phyloP scores from a whole-genome alignment of 2,329 filamentous ascomycete species.

The Shiraia bambusicola region DNA sequence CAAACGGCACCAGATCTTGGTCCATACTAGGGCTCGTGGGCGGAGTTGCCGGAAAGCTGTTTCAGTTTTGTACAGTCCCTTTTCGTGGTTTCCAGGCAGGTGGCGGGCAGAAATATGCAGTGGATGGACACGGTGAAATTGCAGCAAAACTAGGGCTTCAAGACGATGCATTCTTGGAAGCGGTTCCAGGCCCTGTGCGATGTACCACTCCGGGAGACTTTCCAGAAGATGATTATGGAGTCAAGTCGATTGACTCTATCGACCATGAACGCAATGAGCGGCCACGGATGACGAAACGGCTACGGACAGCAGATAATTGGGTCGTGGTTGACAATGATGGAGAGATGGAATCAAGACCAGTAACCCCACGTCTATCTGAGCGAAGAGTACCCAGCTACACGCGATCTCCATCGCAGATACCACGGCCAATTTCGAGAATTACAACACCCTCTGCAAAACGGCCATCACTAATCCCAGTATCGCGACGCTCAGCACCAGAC shows the following conservation, averaged over 20 bases:
- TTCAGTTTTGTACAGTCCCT: constrained; percentile 75
- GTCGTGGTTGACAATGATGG: constrained; percentile 50
- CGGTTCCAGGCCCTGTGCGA: constrained; percentile 21
- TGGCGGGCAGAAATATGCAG: constrained; percentile 70
- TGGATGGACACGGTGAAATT: constrained; percentile 46
- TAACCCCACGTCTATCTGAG: constrained; percentile 42
- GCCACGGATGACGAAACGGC: constrained; percentile 49
- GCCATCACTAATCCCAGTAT: constrained; percentile 48
- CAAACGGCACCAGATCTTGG: constrained; percentile 30
- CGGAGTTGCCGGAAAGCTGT: constrained; percentile 73
- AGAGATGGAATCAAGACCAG: constrained; percentile 58
- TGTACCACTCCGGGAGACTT: constrained; percentile 57
- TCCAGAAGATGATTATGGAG: constrained; percentile 52
- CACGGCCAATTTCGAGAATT: constrained; percentile 32
- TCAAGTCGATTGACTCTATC: constrained; percentile 48
- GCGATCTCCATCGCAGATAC: constrained; percentile 38
- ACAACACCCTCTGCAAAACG: constrained; percentile 27
- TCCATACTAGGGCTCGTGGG: constrained; percentile 62
- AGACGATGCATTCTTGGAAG: constrained; percentile 19
- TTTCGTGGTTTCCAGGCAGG: constrained; percentile 88
- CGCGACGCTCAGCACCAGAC: constrained; percentile 42
- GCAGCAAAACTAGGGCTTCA: constrained; percentile 26
- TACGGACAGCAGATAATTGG: constrained; percentile 53
- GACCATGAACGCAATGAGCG: constrained; percentile 48
- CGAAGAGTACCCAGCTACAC: constrained; percentile 28